These are phyloP conservation scores for Volvariella surrecta DNA, from an alignment of 1,284 basidiomycete species.

Conservation along the genomic window DNA sequence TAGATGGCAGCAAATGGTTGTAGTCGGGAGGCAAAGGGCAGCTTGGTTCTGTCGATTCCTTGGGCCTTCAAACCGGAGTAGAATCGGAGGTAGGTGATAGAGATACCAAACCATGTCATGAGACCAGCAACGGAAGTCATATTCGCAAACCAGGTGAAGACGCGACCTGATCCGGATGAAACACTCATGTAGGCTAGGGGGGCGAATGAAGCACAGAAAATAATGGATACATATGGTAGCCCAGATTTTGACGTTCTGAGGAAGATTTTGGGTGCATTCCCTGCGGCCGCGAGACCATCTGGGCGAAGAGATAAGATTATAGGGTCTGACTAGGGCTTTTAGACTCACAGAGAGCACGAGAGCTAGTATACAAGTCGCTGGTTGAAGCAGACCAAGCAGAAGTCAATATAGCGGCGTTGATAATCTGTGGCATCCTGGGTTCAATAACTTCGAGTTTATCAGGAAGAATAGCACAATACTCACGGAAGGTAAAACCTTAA, in stretches of 20 bases:
- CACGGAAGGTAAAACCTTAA: constrained; percentile 62
- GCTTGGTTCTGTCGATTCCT: constrained; percentile 52
- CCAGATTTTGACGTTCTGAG: constrained; percentile 58
- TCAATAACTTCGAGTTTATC: neutral
- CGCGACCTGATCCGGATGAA: constrained; percentile 42
- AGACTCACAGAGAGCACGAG: constrained; percentile 67
- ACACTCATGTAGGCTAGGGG: constrained; percentile 71
- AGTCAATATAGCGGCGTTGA: constrained; percentile 81
- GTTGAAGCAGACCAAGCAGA: constrained; percentile 85
- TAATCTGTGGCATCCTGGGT: constrained; percentile 38
- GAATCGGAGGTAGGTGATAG: constrained; percentile 75
- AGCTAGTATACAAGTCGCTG: constrained; percentile 77
- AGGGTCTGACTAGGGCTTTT: neutral
- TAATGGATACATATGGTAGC: constrained; percentile 67
- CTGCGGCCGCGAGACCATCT: constrained; percentile 71
- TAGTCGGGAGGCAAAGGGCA: constrained; percentile 57
- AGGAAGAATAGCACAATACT: constrained; percentile 10
- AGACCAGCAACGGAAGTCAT: constrained; percentile 59
- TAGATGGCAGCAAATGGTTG: constrained; percentile 76
- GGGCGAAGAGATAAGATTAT: constrained; percentile 1
- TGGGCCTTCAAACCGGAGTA: constrained; percentile 69
- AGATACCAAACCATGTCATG: constrained; percentile 83
- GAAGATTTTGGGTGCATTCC: constrained; percentile 77
- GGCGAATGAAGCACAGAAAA: constrained; percentile 62
- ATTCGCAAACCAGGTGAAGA: constrained; percentile 75